A percentile compares a stretch with the other conserved stretches of the same genome.
phyloP scores from a whole-genome alignment of 257 asterid genomes.

The Striga asiatica region DNA sequence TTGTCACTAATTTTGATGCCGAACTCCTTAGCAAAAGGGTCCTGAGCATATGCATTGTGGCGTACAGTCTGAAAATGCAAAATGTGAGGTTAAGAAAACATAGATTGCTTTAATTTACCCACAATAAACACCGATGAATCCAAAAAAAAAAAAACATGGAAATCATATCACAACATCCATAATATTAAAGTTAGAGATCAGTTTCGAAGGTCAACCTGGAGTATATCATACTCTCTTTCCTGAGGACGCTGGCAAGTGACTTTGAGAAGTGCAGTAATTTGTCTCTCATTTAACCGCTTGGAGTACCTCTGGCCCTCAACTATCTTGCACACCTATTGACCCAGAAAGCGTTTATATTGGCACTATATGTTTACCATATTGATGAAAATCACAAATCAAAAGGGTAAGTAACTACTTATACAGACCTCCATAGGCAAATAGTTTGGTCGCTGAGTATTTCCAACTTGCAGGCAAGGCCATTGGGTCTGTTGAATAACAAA shows the following conservation, averaged over 20 bases:
- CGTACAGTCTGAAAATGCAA: conserved; percentile 40
- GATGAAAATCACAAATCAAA: too few species aligned
- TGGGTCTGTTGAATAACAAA: conserved; percentile 46
- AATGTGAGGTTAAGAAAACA: background rate
- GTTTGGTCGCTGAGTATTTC: conserved; percentile 57
- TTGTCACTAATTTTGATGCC: conserved; percentile 64
- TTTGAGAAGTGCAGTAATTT: conserved; percentile 61
- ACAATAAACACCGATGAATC: background rate
- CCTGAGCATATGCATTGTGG: conserved; percentile 53
- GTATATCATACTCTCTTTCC: conserved; percentile 50
- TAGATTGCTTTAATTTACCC: background rate
- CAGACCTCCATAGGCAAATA: conserved; percentile 87
- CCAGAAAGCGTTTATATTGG: too few species aligned
- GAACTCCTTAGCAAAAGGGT: conserved; percentile 61
- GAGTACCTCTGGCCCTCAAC: conserved; percentile 81
- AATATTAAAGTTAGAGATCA: background rate
- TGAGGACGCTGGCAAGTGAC: conserved; percentile 81
- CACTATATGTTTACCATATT: too few species aligned
- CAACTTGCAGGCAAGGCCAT: conserved; percentile 75
- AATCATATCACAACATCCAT: background rate
- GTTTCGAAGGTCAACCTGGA: conserved; percentile 22
- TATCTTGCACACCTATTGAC: conserved; percentile 79
- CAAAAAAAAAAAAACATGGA: background rate
- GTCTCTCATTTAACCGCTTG: conserved; percentile 63
- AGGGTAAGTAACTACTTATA: too few species aligned